A percentile compares a stretch with the other conserved stretches of the same genome.
Evolutionary conservation across 2,329 filamentous ascomycete genomes (phyloP).

Genomic region (Trichoderma gracile): DNA sequence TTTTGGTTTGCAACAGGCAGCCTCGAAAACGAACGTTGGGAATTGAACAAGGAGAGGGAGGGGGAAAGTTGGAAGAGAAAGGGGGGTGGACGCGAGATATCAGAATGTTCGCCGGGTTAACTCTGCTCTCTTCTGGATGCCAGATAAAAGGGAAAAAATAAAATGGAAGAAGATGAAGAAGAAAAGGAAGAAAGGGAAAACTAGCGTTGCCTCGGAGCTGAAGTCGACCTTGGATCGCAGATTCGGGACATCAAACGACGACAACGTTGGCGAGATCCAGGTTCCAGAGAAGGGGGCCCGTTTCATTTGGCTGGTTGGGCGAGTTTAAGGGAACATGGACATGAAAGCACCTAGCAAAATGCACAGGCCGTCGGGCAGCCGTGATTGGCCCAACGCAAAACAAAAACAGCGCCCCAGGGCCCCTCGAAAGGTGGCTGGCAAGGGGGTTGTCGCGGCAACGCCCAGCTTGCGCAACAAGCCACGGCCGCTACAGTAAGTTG

Average conservation of each 20-base stretch:
- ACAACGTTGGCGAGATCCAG: conserved; percentile 31
- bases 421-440: too few relatives aligned
- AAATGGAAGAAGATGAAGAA: conserved; percentile 1
- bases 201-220: conserved; percentile 15
- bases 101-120: conserved; percentile 24
- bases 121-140: conserved; percentile 19
- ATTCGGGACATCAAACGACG: conserved; percentile 27
- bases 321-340: conserved; percentile 41
- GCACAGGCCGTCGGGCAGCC: conserved; percentile 26
- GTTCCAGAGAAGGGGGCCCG: conserved; percentile 28
- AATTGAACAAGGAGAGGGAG: conserved; percentile 20
- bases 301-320: conserved; percentile 32
- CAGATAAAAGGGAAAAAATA: not conserved
- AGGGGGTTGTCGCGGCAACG: conserved; percentile 36
- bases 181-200: conserved; percentile 5
- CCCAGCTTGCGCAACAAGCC: not conserved
- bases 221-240: conserved; percentile 28
- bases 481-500: too few relatives aligned
- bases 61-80: not conserved
- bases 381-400: conserved; percentile 39
- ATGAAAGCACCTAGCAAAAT: too few relatives aligned
- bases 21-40: conserved; percentile 23
- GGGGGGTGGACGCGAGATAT: conserved; percentile 19
- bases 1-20: not conserved
- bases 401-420: conserved; percentile 38